These are phyloP conservation scores for Naumovozyma castellii DNA, from an alignment of 805 yeast species.

Conservation along the genomic window DNA sequence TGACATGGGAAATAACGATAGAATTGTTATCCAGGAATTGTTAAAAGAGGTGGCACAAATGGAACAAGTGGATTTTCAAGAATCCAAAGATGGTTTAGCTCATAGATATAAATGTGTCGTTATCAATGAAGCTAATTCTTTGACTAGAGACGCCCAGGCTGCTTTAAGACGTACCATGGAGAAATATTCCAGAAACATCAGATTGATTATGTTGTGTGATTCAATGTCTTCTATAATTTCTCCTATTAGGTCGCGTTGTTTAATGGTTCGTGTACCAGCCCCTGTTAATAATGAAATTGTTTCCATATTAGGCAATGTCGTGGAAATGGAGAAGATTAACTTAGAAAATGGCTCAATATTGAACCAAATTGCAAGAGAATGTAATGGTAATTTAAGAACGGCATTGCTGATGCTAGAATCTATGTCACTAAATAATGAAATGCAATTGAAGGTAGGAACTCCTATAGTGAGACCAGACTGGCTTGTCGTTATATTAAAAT, in stretches of 20 bases:
- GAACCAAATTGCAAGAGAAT: conserved; percentile 41
- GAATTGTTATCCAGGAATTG: conserved; percentile 89
- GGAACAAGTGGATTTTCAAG: conserved; percentile 80
- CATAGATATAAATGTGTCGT: conserved; percentile 70
- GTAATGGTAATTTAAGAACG: conserved; percentile 67
- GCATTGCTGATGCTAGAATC: conserved; percentile 78
- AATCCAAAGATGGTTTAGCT: conserved; percentile 33
- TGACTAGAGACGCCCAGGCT: conserved; percentile 90
- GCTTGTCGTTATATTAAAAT: conserved; percentile 65
- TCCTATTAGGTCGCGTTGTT: conserved; percentile 89
- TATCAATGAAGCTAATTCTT: conserved; percentile 83
- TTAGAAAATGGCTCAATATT: conserved; percentile 38
- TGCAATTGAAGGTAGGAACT: conserved; percentile 36
- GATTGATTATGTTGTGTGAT: conserved; percentile 77
- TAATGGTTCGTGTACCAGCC: conserved; percentile 78
- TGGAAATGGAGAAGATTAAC: conserved; percentile 43
- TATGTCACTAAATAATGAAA: conserved; percentile 57
- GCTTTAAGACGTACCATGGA: conserved; percentile 95
- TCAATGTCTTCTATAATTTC: conserved; percentile 86
- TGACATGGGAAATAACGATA: conserved; percentile 92
- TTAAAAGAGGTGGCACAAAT: conserved; percentile 91
- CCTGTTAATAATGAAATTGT: conserved; percentile 58
- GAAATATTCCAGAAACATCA: conserved; percentile 77
- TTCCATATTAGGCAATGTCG: conserved; percentile 44
- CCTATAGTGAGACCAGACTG: conserved; percentile 72